Conservation (phyloP, 805 yeast species). For the Cyberlindnera mississippiensis region DNA sequence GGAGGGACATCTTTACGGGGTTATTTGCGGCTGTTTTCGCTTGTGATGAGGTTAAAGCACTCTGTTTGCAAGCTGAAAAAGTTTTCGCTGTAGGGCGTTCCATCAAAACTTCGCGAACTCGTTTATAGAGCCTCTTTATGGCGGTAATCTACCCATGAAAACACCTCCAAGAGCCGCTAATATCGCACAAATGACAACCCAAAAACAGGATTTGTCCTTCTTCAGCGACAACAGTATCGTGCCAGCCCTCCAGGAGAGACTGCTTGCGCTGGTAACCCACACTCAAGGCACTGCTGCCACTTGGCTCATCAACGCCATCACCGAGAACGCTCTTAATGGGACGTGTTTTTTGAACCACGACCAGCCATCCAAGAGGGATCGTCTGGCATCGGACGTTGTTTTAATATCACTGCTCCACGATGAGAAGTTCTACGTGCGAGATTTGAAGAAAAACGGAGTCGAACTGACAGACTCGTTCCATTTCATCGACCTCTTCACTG, state of each 20-base stretch:
- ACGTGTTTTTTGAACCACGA: slow-evolving; percentile 25
- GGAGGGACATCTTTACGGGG: slow-evolving; percentile 35
- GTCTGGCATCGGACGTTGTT: slow-evolving; percentile 24
- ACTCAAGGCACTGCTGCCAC: slow-evolving; percentile 54
- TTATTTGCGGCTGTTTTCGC: neutral
- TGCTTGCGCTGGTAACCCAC: slow-evolving; percentile 34
- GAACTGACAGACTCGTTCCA: slow-evolving; percentile 33
- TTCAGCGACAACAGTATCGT: slow-evolving; percentile 48
- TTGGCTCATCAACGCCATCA: slow-evolving; percentile 56
- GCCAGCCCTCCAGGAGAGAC: slow-evolving; percentile 26
- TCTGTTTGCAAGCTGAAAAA: slow-evolving; percentile 1
- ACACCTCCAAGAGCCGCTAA: no score
- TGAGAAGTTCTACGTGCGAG: slow-evolving; percentile 30
- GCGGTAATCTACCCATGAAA: no score
- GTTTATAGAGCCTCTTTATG: no score
- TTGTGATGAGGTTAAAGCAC: no score
- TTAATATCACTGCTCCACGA: slow-evolving; percentile 35
- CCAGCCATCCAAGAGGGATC: slow-evolving; percentile 4
- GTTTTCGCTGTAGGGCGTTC: neutral
- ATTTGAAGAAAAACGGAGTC: slow-evolving; percentile 39
- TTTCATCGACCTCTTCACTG: slow-evolving; percentile 44
- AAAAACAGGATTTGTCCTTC: slow-evolving; percentile 55
- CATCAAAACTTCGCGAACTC: slow-evolving; percentile 11
- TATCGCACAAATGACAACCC: slow-evolving; percentile 31
- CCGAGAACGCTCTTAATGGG: slow-evolving; percentile 41